phyloP scores from a whole-genome alignment of 1,284 basidiomycete genomes.

The Trametes polyzona region DNA sequence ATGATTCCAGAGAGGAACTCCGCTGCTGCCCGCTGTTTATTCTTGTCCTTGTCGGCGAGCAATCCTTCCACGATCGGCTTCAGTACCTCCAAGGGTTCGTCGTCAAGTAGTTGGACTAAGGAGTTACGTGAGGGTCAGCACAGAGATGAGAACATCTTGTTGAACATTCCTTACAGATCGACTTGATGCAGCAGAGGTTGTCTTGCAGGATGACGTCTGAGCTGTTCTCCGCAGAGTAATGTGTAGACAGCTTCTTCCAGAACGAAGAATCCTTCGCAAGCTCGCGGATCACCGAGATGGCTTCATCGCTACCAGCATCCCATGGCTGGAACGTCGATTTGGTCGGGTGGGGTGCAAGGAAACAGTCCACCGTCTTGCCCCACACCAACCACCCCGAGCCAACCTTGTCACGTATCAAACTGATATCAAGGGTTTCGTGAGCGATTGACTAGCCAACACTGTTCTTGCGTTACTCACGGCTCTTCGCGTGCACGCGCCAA shows the following conservation, averaged over 20 bases:
- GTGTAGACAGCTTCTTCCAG: slow-evolving; percentile 63
- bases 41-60: slow-evolving; percentile 63
- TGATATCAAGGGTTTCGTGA: slow-evolving; percentile 32
- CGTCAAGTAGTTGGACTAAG: slow-evolving; percentile 70
- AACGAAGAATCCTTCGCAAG: slow-evolving; percentile 48
- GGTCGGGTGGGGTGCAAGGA: slow-evolving; percentile 48
- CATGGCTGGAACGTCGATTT: slow-evolving; percentile 60
- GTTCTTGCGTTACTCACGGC: slow-evolving; percentile 45
- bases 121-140: not conserved
- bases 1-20: slow-evolving; percentile 86
- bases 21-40: slow-evolving; percentile 89
- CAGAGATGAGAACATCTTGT: not conserved
- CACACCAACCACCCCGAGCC: slow-evolving; percentile 66
- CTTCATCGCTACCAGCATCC: slow-evolving; percentile 52
- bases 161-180: slow-evolving; percentile 72
- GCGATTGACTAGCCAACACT: too few species aligned
- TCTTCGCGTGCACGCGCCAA: slow-evolving; percentile 35
- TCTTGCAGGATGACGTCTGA: slow-evolving; percentile 63
- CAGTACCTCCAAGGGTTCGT: slow-evolving; percentile 62
- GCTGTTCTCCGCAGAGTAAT: slow-evolving; percentile 71
- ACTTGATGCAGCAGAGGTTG: slow-evolving; percentile 73
- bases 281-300: slow-evolving; percentile 52
- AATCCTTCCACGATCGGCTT: slow-evolving; percentile 58
- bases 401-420: slow-evolving; percentile 57
- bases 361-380: slow-evolving; percentile 48